Evolutionary conservation across 768 basidiomycete genomes (phyloP).

Genomic region (Mycena belliarum): DNA sequence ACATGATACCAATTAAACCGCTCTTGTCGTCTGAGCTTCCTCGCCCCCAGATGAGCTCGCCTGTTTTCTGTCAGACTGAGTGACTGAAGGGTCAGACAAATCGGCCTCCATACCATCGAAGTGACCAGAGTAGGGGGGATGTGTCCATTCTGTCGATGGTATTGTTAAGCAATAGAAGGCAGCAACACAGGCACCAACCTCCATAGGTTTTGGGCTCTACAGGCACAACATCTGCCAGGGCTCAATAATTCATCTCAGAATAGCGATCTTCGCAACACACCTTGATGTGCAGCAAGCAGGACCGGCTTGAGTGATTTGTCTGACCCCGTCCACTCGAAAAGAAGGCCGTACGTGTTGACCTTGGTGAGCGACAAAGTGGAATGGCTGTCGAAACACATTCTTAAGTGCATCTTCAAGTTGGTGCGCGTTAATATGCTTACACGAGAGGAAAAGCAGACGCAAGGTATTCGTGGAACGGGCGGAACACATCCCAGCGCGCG

Average conservation of each 20-base stretch:
- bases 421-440: constrained; percentile 37
- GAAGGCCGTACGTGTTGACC: constrained; percentile 76
- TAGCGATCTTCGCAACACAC: constrained; percentile 34
- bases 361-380: constrained; percentile 58
- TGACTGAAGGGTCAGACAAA: not conserved
- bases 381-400: constrained; percentile 44
- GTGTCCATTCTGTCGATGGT: constrained; percentile 41
- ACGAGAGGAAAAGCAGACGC: constrained; percentile 54
- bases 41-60: constrained; percentile 70
- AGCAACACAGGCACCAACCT: constrained; percentile 22
- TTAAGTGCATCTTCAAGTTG: too few species aligned
- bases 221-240: constrained; percentile 57
- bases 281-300: constrained; percentile 69
- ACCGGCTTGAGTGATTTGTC: constrained; percentile 66
- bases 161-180: not conserved
- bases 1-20: constrained; percentile 71
- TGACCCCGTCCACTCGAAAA: constrained; percentile 72
- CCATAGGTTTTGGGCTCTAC: constrained; percentile 47
- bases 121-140: constrained; percentile 61
- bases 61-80: constrained; percentile 24
- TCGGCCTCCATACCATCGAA: constrained; percentile 43
- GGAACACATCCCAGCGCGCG: constrained; percentile 46
- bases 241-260: not conserved
- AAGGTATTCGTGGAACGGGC: constrained; percentile 43
- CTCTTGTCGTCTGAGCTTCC: constrained; percentile 78